Base-by-base conservation (phyloP, 148 eudicot species). In the Spergularia bocconei region DNA sequence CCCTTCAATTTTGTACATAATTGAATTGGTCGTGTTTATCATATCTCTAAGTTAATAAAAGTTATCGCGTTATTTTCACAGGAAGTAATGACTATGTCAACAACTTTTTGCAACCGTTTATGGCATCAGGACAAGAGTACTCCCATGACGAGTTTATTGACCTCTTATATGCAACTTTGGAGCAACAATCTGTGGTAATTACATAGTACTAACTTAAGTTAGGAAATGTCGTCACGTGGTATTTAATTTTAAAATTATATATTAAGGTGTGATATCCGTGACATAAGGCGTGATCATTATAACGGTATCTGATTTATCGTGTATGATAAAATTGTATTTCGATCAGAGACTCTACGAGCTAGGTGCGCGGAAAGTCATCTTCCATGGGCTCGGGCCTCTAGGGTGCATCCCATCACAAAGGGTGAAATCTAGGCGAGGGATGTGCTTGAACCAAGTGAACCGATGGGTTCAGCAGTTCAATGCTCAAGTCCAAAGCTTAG, bases 321-420 rank as follows among this genome's bases (percentile, higher is more conserved):
- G 8, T 41, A 41, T 41, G 6, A 41, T 7, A 6, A 44, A 9
- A 4, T 14, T 6, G 9, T 19, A 19, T 20, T 74, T 4, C 48
- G 3, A 7, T 13, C 81, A 94, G 98, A 90, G 79, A 65, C 85
- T 94, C 33, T 76, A 94, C 67, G 70, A 78, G 76, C 79, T 90
- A 29, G 98, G 98, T 13, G 97, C 96, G 54, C 83, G 97, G 60
- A 88, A 82, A 76, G 73, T 94, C 14, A 75, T 94, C 7, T 90
- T 94, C 80, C 95, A 91, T 72, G 98, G 98, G 41, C 88, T 94
- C 5, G 91, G 98, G 5, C 97, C 98, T 15, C 80, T 94, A 4
- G 98, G 98, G 0, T 94, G 98, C 85, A 94, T 94, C 47, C 98
- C 98, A 33, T 94, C 98, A 1, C 98, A 94, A 53, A 83, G 98